Conservation (phyloP, 2,329 filamentous ascomycete genomes). For the Trichoderma pleuroti region DNA sequence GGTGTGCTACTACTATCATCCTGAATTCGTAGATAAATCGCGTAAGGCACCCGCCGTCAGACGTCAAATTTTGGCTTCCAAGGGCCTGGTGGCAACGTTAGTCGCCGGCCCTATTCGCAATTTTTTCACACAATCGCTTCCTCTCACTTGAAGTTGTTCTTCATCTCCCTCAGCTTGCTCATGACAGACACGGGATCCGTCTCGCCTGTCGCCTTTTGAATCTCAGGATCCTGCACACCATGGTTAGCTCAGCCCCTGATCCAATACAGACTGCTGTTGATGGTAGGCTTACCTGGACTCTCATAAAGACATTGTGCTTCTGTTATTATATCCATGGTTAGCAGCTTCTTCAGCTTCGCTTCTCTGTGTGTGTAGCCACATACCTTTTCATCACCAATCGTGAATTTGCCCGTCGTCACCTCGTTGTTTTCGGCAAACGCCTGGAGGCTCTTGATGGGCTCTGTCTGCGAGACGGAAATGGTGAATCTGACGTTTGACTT, state of each 20-base stretch:
- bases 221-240: slow-evolving; percentile 63
- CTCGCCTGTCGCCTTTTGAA: slow-evolving; percentile 81
- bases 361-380: slow-evolving; percentile 15
- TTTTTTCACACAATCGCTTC: neutral
- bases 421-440: slow-evolving; percentile 73
- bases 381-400: slow-evolving; percentile 95
- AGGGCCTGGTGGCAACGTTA: slow-evolving; percentile 26
- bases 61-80: slow-evolving; percentile 22
- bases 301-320: slow-evolving; percentile 97
- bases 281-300: slow-evolving; percentile 60
- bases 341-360: neutral
- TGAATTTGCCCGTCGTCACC: slow-evolving; percentile 93
- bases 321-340: slow-evolving; percentile 35
- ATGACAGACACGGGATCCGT: slow-evolving; percentile 81
- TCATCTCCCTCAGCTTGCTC: slow-evolving; percentile 81
- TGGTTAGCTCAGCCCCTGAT: slow-evolving; percentile 4
- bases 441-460: slow-evolving; percentile 72
- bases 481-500: slow-evolving; percentile 91
- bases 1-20: neutral
- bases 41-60: neutral
- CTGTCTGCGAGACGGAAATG: slow-evolving; percentile 68
- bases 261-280: neutral
- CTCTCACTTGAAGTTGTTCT: slow-evolving; percentile 69
- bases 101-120: neutral
- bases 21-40: neutral